Evolutionary conservation across 1,284 basidiomycete genomes (phyloP).

Genomic region (Leccinum fuscescens): DNA sequence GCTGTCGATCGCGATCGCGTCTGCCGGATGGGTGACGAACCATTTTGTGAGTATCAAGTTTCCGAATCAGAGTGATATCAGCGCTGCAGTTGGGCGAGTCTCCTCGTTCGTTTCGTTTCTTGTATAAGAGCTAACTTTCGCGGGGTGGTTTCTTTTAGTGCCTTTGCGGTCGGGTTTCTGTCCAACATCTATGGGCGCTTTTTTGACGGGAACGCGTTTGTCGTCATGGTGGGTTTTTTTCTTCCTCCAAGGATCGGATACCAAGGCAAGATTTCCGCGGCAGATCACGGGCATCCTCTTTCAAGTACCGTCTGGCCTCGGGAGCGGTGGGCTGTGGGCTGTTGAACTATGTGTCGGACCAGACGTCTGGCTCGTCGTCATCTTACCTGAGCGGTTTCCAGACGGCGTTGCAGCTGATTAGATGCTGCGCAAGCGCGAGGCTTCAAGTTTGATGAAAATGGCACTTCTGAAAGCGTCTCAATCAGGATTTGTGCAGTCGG

Average conservation of each 20-base stretch:
- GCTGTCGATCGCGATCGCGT: slow-evolving; percentile 64
- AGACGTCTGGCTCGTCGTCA: slow-evolving; percentile 46
- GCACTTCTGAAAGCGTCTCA: slow-evolving; percentile 76
- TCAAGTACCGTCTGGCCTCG: slow-evolving; percentile 86
- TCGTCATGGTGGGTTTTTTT: slow-evolving; percentile 59
- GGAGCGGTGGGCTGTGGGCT: slow-evolving; percentile 65
- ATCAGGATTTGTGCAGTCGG: slow-evolving; percentile 78
- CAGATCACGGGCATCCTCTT: slow-evolving; percentile 82
- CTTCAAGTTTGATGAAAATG: slow-evolving; percentile 73
- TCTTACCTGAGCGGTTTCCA: slow-evolving; percentile 68
- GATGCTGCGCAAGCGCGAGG: slow-evolving; percentile 71
- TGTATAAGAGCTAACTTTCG: not conserved
- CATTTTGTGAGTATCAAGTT: slow-evolving; percentile 71
- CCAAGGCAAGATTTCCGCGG: not conserved
- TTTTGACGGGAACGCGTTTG: slow-evolving; percentile 76
- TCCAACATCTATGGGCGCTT: slow-evolving; percentile 84
- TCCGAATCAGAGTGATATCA: slow-evolving; percentile 69
- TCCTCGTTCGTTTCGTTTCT: not conserved
- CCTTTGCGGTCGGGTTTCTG: slow-evolving; percentile 81
- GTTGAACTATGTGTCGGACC: slow-evolving; percentile 68
- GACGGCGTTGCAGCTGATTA: slow-evolving; percentile 66
- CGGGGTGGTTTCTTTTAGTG: slow-evolving; percentile 40
- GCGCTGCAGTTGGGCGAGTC: slow-evolving; percentile 62
- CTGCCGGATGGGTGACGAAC: slow-evolving; percentile 78
- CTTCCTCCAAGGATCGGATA: not conserved